These are phyloP conservation scores for Fagopyrum esculentum DNA, from an alignment of 148 eudicot species.

Conservation along the genomic window DNA sequence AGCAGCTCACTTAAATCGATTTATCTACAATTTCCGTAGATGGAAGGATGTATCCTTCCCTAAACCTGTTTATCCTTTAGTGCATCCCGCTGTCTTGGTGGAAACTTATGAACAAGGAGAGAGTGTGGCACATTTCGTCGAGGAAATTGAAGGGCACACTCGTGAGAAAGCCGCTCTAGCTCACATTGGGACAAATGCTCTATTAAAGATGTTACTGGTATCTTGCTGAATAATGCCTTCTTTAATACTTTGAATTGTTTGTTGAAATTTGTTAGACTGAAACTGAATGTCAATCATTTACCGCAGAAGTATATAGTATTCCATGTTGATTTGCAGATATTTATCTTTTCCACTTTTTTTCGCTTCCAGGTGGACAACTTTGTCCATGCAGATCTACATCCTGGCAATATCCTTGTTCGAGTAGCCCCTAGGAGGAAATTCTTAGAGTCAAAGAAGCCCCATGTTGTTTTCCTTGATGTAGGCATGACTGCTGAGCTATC, in stretches of 20 bases:
- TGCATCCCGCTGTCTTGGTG: slow-evolving; percentile 40
- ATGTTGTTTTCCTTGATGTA: slow-evolving; percentile 38
- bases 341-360: neutral
- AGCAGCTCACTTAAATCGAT: slow-evolving; percentile 41
- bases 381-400: slow-evolving; percentile 42
- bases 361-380: slow-evolving; percentile 34
- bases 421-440: slow-evolving; percentile 23
- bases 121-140: slow-evolving; percentile 39
- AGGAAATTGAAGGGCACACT: slow-evolving; percentile 28
- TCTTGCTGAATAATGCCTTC: slow-evolving; percentile 3
- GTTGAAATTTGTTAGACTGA: neutral
- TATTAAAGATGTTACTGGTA: slow-evolving; percentile 40
- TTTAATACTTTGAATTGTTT: neutral
- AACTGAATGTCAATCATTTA: too few relatives aligned
- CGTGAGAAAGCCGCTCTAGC: slow-evolving; percentile 36
- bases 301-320: neutral
- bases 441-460: slow-evolving; percentile 36
- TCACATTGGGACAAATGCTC: slow-evolving; percentile 37
- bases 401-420: slow-evolving; percentile 43
- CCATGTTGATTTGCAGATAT: neutral
- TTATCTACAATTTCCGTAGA: slow-evolving; percentile 35
- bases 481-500: slow-evolving; percentile 43
- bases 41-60: slow-evolving; percentile 43
- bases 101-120: slow-evolving; percentile 39
- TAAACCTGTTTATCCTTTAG: slow-evolving; percentile 37